A percentile compares a stretch with the other conserved stretches of the same genome.
phyloP scores from a whole-genome alignment of 2,329 filamentous ascomycete species.

The Anthostomella pinea region DNA sequence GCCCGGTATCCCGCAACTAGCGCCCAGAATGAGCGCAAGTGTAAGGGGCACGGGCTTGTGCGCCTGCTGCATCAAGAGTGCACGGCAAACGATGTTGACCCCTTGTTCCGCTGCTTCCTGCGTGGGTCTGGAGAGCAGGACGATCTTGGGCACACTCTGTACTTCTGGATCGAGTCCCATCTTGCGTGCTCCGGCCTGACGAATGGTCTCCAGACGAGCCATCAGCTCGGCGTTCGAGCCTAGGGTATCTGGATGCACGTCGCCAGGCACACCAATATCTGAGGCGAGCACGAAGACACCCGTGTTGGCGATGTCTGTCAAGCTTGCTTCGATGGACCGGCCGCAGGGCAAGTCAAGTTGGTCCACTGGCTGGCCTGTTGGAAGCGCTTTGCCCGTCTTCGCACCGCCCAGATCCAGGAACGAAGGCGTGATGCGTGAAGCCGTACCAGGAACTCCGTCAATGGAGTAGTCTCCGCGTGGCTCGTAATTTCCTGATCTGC shows the following conservation, averaged over 20 bases:
- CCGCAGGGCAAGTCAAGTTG: conserved; percentile 28
- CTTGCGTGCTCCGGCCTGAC: conserved; percentile 33
- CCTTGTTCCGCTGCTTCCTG: conserved; percentile 7
- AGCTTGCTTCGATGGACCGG: conserved; percentile 31
- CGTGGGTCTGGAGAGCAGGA: conserved; percentile 38
- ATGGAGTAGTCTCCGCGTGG: conserved; percentile 35
- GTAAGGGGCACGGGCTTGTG: conserved; percentile 43
- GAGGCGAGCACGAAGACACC: conserved; percentile 38
- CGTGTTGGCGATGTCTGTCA: conserved; percentile 42
- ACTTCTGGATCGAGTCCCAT: conserved; percentile 40
- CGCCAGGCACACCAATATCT: conserved; percentile 34
- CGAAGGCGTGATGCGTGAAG: conserved; percentile 34
- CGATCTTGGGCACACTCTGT: conserved; percentile 43
- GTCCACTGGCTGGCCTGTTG: conserved; percentile 38
- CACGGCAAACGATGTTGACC: conserved; percentile 43
- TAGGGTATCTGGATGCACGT: too few species aligned
- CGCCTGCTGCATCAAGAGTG: conserved; percentile 45
- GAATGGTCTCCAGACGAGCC: conserved; percentile 34
- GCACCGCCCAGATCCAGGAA: conserved; percentile 41
- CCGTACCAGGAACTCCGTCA: conserved; percentile 39
- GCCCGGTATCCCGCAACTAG: conserved; percentile 33
- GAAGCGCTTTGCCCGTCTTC: conserved; percentile 38
- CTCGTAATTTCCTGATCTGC: conserved; percentile 27
- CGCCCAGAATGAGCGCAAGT: conserved; percentile 39
- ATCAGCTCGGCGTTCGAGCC: conserved; percentile 30